Evolutionary conservation across 768 basidiomycete genomes (phyloP), one percentile per base, ranked within the genome.

Genomic region (Vararia minispora): DNA sequence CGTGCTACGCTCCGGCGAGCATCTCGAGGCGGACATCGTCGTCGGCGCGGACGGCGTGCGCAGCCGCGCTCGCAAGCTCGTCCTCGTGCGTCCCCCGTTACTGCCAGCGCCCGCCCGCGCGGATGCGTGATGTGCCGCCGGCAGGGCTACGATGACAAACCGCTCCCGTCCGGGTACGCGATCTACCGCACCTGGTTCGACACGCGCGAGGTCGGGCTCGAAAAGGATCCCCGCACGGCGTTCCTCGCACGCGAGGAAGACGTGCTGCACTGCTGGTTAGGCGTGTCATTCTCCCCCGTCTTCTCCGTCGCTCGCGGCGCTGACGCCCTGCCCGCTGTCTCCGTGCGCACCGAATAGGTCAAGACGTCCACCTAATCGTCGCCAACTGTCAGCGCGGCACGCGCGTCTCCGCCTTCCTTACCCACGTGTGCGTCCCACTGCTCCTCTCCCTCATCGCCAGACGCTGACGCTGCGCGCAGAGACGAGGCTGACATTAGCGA

Each of bases 121-220:
- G 16, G 24, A 31, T 25, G 17, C 32, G n/a, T 31, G 7, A 24
- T 28, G 14, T 28, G 10, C 11, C 20, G 4, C 20, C 8, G 12
- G n/a, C 37, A 56, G 52, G 50, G 44, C 14, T 49, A 47, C 21
- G 25, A 41, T 16, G 57, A 60, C 28, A 43, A 43, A 26, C 47
- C 49, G 14, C 47, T 45, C 39, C 39, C 40, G 23, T 49, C 45
- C 26, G 47, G 51, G 11, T 53, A 54, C 14, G 45, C 45, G n/a
- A 48, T 58, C 25, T 56, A 49, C 35, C 51, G 52, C n/a, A 44
- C 52, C 16, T 53, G 45, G 51, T 50, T 53, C 30, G 38, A 46
- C 35, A 37, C 52, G 20, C 39, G 45, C 28, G 42, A 42, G 26
- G 39, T 42, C 27, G 52, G 51, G 11, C 37, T 51, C 14, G 51